Evolutionary conservation across 805 yeast species (phyloP).

Genomic region (Starmerella powellii): DNA sequence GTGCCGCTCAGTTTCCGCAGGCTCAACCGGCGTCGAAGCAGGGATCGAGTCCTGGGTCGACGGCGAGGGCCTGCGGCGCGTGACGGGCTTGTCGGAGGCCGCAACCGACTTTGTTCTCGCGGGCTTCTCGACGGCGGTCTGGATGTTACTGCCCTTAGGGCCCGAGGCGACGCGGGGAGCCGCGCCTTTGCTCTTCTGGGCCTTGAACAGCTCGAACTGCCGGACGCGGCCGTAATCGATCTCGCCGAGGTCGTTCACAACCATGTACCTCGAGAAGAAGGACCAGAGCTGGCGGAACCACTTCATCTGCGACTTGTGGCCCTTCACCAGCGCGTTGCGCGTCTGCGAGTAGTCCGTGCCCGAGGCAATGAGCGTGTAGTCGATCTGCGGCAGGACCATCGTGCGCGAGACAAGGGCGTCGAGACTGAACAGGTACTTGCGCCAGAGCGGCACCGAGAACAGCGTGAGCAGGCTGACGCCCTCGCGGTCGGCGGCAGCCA

Average conservation of each 20-base stretch:
- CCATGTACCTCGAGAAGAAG: slow-evolving; percentile 59
- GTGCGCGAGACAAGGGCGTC: slow-evolving; percentile 27
- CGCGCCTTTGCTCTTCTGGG: slow-evolving; percentile 2
- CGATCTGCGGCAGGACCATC: slow-evolving; percentile 9
- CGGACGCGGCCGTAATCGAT: slow-evolving; percentile 12
- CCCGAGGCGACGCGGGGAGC: neutral
- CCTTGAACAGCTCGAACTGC: neutral
- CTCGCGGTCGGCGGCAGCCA: slow-evolving; percentile 6
- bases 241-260: slow-evolving; percentile 44
- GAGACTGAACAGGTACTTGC: slow-evolving; percentile 30
- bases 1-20: neutral
- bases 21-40: neutral
- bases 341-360: slow-evolving; percentile 27
- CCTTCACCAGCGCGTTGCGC: slow-evolving; percentile 64
- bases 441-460: slow-evolving; percentile 27
- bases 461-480: slow-evolving; percentile 25
- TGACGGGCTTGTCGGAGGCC: slow-evolving; percentile 3
- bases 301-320: slow-evolving; percentile 81
- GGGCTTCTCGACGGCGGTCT: slow-evolving; percentile 8
- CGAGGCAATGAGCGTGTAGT: slow-evolving; percentile 17
- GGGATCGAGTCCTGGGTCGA: neutral
- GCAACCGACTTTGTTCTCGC: slow-evolving; percentile 1
- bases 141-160: slow-evolving; percentile 1
- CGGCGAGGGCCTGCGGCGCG: slow-evolving; percentile 4
- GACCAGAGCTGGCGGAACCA: slow-evolving; percentile 94